Base-by-base conservation (phyloP, 2,329 filamentous ascomycete species). In the Paradendryphiella salina region DNA sequence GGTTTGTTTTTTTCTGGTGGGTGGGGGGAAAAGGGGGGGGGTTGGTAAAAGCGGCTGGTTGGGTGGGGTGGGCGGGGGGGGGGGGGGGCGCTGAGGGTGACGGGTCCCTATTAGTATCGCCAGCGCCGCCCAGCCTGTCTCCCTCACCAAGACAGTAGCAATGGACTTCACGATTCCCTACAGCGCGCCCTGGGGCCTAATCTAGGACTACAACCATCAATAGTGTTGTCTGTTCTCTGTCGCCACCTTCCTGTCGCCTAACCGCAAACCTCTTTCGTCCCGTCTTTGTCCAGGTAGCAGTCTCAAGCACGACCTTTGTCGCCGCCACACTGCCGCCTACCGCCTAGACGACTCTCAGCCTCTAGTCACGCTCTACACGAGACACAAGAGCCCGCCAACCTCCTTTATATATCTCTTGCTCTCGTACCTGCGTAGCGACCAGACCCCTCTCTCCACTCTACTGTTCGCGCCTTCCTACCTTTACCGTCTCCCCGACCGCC, bases 81-180 rank as follows among this genome's bases (percentile, higher is more conserved):
- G 20, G 20, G 20, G 29, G 32, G 32, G 21, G 39, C 48, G 52
- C 54, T 54, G 56, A 57, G 54, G 56, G 43, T 42, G 46, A 52
- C 47, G 60, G 57, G 49, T 63, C 58, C 59, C 62, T 65, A 64
- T 64, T 64, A 64, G 58, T 54, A 61, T 65, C 57, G 57, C 63
- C 52, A 58, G 57, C 34, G 54, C 60, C 61, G 59, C 61, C 60
- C 59, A 64, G 60, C 58, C 58, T 53, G 54, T 46, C 60, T 50
- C 57, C 54, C 56, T 52, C 61, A 58, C 58, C 61, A 63, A 61
- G 56, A 63, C 59, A 66, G 62, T 55, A 71, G 60, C 58, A 60
- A 71, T 71, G 68, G 60, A 66, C 59, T 62, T 64, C 59, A 66
- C 65, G 54, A 70, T 64, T 60, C 57, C 66, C 50, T 56, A 56